These are phyloP conservation scores for Xylaria sp. DNA, from an alignment of 2,329 filamentous ascomycete species.

Conservation along the genomic window DNA sequence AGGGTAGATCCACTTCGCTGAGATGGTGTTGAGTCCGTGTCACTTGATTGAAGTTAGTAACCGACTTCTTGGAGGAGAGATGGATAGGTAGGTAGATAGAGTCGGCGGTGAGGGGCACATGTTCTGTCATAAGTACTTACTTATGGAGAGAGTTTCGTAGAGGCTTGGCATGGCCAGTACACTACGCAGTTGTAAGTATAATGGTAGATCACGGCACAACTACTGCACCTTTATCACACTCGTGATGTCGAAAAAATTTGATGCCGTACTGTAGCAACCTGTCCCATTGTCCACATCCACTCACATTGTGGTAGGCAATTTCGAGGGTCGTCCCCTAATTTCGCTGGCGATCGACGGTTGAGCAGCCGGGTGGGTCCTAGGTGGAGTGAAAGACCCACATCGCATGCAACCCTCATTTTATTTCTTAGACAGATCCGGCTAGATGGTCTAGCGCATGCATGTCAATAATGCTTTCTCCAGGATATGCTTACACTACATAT, in stretches of 20 bases:
- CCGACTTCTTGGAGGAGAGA: neutral
- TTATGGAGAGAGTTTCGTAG: neutral
- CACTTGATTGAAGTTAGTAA: constrained; percentile 19
- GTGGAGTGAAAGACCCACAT: constrained; percentile 19
- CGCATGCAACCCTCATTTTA: constrained; percentile 37
- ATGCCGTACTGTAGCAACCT: constrained; percentile 27
- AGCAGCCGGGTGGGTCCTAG: constrained; percentile 30
- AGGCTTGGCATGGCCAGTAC: neutral
- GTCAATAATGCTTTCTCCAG: constrained; percentile 15
- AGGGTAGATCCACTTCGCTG: constrained; percentile 13
- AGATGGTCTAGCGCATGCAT: constrained; percentile 12
- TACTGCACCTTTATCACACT: constrained; percentile 26
- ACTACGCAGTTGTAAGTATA: neutral
- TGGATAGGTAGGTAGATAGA: neutral
- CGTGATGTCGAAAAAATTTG: constrained; percentile 27
- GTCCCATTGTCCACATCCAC: constrained; percentile 16
- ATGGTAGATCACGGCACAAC: constrained; percentile 3
- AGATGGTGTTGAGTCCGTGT: constrained; percentile 23
- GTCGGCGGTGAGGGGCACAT: constrained; percentile 15
- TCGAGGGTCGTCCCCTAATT: constrained; percentile 40
- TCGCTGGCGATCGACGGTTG: constrained; percentile 40
- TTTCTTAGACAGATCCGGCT: constrained; percentile 32
- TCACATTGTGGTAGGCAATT: constrained; percentile 34
- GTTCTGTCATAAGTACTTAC: constrained; percentile 1
- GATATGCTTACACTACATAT: neutral